Conservation (phyloP, 805 yeast species). For the Teunomyces atbi region DNA sequence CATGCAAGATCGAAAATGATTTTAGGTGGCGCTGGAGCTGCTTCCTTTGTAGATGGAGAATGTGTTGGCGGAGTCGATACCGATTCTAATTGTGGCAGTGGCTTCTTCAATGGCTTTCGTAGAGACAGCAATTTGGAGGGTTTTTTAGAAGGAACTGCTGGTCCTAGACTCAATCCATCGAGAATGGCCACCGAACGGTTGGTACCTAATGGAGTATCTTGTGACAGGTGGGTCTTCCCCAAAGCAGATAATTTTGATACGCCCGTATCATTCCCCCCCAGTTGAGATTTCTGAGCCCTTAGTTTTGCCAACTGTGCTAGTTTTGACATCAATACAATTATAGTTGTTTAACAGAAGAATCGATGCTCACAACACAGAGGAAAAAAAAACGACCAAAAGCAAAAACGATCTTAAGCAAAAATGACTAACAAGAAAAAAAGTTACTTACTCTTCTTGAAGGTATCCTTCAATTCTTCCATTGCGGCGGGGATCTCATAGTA, state of each 20-base stretch:
- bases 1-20: not conserved
- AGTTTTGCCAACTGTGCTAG: conserved; percentile 24
- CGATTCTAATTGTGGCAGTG: not conserved
- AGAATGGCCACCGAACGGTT: conserved; percentile 18
- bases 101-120: not conserved
- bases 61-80: not conserved
- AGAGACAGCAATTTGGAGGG: not conserved
- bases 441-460: conserved; percentile 49
- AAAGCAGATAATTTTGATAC: conserved; percentile 46
- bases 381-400: not conserved
- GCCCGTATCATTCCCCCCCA: not conserved
- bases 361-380: not conserved
- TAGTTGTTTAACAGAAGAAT: too few species aligned
- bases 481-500: conserved; percentile 56
- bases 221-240: conserved; percentile 39
- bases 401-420: not conserved
- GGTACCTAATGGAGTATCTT: not conserved
- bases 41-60: not conserved
- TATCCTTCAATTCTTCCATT: conserved; percentile 43
- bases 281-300: conserved; percentile 11
- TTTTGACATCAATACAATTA: conserved; percentile 15
- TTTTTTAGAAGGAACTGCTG: not conserved
- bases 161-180: conserved; percentile 6
- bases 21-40: not conserved
- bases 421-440: conserved; percentile 6